These are phyloP conservation scores for Sabuloglossum arenarium DNA, from an alignment of 495 filamentous ascomycete species.

Conservation along the genomic window DNA sequence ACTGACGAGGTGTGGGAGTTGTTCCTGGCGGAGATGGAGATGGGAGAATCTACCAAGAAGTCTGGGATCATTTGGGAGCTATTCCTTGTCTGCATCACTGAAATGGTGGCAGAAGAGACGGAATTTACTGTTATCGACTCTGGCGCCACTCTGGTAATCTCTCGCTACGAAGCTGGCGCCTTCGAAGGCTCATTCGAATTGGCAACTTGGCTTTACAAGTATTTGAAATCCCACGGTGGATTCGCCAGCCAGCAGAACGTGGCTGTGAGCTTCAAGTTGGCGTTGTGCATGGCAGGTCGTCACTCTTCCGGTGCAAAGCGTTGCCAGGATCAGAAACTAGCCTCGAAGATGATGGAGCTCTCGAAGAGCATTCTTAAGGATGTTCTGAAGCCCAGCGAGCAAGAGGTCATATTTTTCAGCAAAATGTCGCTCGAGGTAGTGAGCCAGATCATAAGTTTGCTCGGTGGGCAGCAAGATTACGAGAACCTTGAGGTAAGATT, in stretches of 20 bases:
- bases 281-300: constrained; percentile 29
- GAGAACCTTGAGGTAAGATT: constrained; percentile 32
- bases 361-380: constrained; percentile 31
- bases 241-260: constrained; percentile 27
- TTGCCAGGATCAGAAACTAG: constrained; percentile 21
- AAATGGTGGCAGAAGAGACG: constrained; percentile 6
- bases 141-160: constrained; percentile 4
- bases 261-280: constrained; percentile 32
- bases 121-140: constrained; percentile 9
- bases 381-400: constrained; percentile 26
- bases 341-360: constrained; percentile 27
- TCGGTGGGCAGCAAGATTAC: constrained; percentile 38
- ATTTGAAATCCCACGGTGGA: constrained; percentile 30
- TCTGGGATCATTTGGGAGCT: constrained; percentile 8
- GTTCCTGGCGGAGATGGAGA: constrained; percentile 20
- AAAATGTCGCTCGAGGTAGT: constrained; percentile 29
- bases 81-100: constrained; percentile 10
- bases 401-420: constrained; percentile 29
- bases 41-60: neutral
- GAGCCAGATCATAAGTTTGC: constrained; percentile 30
- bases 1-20: neutral
- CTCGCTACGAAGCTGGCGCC: constrained; percentile 5
- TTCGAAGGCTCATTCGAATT: constrained; percentile 33
- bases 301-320: constrained; percentile 15
- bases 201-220: constrained; percentile 31